Percentiles rank a stretch among this genome's conserved stretches.
Evolutionary conservation across 73 alveolate genomes (phyloP).

Genomic region (Uronychia binucleata): DNA sequence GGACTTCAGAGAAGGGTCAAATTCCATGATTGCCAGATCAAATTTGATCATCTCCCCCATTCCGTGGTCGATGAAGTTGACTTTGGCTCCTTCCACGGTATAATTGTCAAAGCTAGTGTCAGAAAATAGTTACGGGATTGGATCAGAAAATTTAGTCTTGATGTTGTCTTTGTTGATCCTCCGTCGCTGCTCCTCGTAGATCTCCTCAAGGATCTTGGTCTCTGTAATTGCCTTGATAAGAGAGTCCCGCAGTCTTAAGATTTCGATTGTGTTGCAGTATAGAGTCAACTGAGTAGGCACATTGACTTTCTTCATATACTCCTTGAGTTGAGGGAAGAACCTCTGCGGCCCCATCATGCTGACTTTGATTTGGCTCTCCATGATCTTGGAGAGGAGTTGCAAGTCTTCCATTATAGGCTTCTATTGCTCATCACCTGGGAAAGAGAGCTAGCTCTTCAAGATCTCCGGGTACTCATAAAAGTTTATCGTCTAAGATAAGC

Average conservation of each 20-base stretch:
- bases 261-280: constrained; percentile 58
- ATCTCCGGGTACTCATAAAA: constrained; percentile 41
- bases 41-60: constrained; percentile 53
- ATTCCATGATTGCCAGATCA: constrained; percentile 59
- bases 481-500: constrained; percentile 22
- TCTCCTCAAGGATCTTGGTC: constrained; percentile 27
- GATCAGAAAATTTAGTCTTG: constrained; percentile 5
- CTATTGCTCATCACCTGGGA: neutral
- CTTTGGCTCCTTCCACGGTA: constrained; percentile 22
- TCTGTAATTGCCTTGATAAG: constrained; percentile 38
- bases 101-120: constrained; percentile 42
- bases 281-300: constrained; percentile 38
- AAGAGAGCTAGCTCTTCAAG: neutral
- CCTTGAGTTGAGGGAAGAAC: constrained; percentile 56
- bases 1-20: constrained; percentile 47
- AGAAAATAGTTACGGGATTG: neutral
- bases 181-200: constrained; percentile 48
- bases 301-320: constrained; percentile 38
- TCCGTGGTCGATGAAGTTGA: constrained; percentile 66
- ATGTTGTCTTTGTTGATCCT: constrained; percentile 1
- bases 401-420: constrained; percentile 11
- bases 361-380: constrained; percentile 14
- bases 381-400: constrained; percentile 27
- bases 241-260: constrained; percentile 50
- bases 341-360: constrained; percentile 13